Percentiles rank a stretch among this genome's conserved stretches.
Evolutionary conservation across 2,329 filamentous ascomycete genomes (phyloP).

Genomic region (Sclerotiophoma versabilis): DNA sequence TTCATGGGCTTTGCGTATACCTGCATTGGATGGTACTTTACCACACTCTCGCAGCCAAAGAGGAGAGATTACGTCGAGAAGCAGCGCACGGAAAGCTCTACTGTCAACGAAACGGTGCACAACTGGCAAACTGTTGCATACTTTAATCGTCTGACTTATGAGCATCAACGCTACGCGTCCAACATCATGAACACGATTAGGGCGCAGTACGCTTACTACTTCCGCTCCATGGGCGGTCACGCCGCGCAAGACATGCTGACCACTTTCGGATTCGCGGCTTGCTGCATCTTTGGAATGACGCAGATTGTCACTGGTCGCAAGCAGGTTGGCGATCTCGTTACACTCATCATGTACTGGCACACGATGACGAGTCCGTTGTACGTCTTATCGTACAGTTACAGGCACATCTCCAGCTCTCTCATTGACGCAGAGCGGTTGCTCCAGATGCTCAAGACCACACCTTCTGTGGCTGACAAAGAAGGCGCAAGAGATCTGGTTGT

Average conservation of each 20-base stretch:
- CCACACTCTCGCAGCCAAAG: constrained; percentile 50
- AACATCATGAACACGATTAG: constrained; percentile 49
- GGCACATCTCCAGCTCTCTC: constrained; percentile 60
- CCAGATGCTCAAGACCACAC: constrained; percentile 64
- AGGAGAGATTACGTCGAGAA: constrained; percentile 54
- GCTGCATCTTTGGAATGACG: constrained; percentile 61
- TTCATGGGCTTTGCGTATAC: constrained; percentile 57
- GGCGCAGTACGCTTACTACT: constrained; percentile 44
- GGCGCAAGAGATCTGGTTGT: constrained; percentile 52
- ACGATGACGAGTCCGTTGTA: constrained; percentile 57
- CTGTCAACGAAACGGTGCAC: constrained; percentile 65
- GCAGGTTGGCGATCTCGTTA: constrained; percentile 68
- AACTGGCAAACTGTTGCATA: constrained; percentile 68
- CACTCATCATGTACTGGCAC: constrained; percentile 70
- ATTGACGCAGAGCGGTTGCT: constrained; percentile 71
- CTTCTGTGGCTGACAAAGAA: constrained; percentile 58
- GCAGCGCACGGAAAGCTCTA: constrained; percentile 58
- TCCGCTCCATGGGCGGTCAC: constrained; percentile 40
- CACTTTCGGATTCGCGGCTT: constrained; percentile 57
- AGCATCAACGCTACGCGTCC: constrained; percentile 58
- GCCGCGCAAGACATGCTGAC: constrained; percentile 58
- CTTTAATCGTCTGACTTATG: constrained; percentile 65
- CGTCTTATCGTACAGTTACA: constrained; percentile 59
- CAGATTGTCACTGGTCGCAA: constrained; percentile 59
- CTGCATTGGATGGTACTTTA: constrained; percentile 58